Evolutionary conservation across 306 rosid genomes (phyloP).

Genomic region (Ormosia semicastrata): DNA sequence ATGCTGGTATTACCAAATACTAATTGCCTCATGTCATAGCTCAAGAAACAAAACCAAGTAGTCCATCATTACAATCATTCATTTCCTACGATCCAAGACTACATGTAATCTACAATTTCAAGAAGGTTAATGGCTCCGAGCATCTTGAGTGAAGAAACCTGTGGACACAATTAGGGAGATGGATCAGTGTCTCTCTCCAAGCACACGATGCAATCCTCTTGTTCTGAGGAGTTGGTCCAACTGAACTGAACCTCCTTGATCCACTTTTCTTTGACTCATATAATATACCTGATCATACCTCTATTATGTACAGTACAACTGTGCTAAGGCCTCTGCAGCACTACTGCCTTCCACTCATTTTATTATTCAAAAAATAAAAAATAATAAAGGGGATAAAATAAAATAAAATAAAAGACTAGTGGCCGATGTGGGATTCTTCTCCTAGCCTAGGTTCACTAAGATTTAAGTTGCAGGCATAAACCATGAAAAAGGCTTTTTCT

Average conservation of each 20-base stretch:
- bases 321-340: not conserved
- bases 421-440: not conserved
- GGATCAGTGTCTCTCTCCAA: no score
- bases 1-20: no score
- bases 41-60: no score
- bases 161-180: no score
- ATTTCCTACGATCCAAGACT: no score
- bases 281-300: not conserved
- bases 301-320: slow-evolving; percentile 22
- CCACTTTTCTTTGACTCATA: slow-evolving; percentile 17
- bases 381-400: not conserved
- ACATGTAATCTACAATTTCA: no score
- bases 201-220: no score
- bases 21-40: no score
- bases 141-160: no score
- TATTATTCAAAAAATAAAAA: not conserved
- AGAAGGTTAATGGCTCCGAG: no score
- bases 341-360: slow-evolving; percentile 13
- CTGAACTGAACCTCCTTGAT: slow-evolving; percentile 35
- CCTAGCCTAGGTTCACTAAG: not conserved
- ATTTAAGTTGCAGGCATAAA: not conserved
- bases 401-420: not conserved
- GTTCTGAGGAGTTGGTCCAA: slow-evolving; percentile 34
- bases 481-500: slow-evolving; percentile 1
- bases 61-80: no score